Evolutionary conservation across 176 grass and related monocot species (phyloP), one percentile per base, ranked within the genome.

Genomic region (Ampelocalamus luodianensis): DNA sequence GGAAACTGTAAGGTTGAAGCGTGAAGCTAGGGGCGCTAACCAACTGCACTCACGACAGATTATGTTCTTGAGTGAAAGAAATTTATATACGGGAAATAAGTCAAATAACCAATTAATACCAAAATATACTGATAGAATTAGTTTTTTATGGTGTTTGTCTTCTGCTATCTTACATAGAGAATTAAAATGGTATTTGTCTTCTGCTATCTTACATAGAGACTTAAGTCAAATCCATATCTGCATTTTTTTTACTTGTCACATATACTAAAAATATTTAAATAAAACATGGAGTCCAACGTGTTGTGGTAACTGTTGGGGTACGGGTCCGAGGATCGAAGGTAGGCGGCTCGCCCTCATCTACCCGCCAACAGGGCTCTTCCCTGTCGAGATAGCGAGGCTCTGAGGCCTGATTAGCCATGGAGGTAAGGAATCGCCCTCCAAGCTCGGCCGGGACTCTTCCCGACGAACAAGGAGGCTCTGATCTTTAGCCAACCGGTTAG

Each of bases 201-300:
- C 5, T 48, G 23, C 2, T 49, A 49, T 72, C 23, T 48, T 48
- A 7, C 14, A 6, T 24, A 17, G 14, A 72, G 26, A 32, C 54
- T 54, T 74, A 38, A 75, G n/a, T n/a, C n/a, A 75, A n/a, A 14
- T 51, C 11, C 29, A 65, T 39, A n/a, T 46, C 4, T 20, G 55
- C 43, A 8, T 18, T 38, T 51, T 18, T 9, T n/a, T 10, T 65
- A 48, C 56, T 36, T 62, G 68, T 58, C 53, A 2, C 65, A 65
- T 51, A 39, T 77, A 39, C 23, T 45, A 60, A 66, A 42, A 79
- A 38, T 56, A 26, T 74, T 61, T 48, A 48, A 74, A 55, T 4
- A 43, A 11, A 76, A n/a, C 23, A 74, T 69, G 51, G 38, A 68
- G 32, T 70, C n/a, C 3, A 10, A 77, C n/a, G n/a, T n/a, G n/a